Evolutionary conservation across 75 land plant species (phyloP).

Genomic region (Sequoiadendron giganteum): DNA sequence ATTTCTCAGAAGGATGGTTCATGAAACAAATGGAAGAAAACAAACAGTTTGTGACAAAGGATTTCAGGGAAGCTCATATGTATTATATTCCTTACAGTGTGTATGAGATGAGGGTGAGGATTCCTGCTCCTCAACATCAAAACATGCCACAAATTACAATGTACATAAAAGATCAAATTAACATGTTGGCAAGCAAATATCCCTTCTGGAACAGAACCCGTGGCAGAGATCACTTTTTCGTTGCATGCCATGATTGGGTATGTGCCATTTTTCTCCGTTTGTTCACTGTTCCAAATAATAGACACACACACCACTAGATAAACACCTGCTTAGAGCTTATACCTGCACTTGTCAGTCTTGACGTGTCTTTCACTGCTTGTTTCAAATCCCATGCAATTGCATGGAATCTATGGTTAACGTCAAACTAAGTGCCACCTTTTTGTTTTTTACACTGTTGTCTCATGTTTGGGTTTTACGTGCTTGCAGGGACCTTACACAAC

Average conservation of each 20-base stretch:
- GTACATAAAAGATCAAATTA: slow-evolving; percentile 41
- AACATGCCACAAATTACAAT: slow-evolving; percentile 27
- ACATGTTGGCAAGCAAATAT: slow-evolving; percentile 32
- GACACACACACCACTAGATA: background rate
- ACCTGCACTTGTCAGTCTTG: background rate
- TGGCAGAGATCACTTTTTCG: slow-evolving; percentile 65
- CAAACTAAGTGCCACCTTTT: background rate
- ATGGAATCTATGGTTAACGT: background rate
- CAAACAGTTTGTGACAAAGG: slow-evolving; percentile 23
- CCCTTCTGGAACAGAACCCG: slow-evolving; percentile 65
- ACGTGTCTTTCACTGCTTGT: background rate
- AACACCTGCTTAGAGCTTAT: background rate
- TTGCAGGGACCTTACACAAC: slow-evolving; percentile 65
- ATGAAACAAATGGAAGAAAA: slow-evolving; percentile 44
- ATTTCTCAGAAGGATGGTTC: slow-evolving; percentile 66
- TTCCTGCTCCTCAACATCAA: slow-evolving; percentile 34
- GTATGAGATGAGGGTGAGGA: slow-evolving; percentile 27
- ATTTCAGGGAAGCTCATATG: slow-evolving; percentile 39
- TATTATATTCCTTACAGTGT: slow-evolving; percentile 63
- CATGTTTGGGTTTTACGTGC: background rate
- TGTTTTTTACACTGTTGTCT: background rate
- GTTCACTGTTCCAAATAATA: background rate
- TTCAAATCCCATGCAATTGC: background rate
- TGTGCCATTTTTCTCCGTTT: slow-evolving; percentile 1
- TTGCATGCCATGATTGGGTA: slow-evolving; percentile 79